Percentiles rank a stretch among this genome's conserved stretches.
phyloP scores from a whole-genome alignment of 129 eudicot species.

The Centaurea solstitialis region DNA sequence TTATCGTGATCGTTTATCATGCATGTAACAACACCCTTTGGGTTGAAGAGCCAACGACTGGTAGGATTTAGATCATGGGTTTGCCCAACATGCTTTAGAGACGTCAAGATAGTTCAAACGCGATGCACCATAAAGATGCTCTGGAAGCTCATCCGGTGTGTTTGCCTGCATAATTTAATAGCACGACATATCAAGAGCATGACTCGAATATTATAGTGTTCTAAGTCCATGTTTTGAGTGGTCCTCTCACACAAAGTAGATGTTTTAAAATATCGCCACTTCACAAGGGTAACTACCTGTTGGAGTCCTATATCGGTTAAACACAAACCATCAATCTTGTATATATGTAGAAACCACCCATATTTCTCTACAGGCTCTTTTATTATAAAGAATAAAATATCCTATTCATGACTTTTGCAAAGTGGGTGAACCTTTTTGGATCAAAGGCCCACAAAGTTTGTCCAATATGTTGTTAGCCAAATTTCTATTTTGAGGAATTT shows the following conservation, averaged over 20 bases:
- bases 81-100: slow-evolving; percentile 3
- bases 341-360: background rate
- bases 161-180: slow-evolving; percentile 36
- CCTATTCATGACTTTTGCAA: background rate
- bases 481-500: too few relatives aligned
- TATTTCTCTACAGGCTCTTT: background rate
- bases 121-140: slow-evolving; percentile 53
- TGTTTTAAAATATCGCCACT: background rate
- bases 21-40: background rate
- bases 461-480: too few relatives aligned
- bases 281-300: background rate
- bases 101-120: slow-evolving; percentile 52
- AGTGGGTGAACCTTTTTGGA: too few relatives aligned
- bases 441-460: too few relatives aligned
- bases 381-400: background rate
- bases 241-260: background rate
- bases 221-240: background rate
- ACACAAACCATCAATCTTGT: background rate
- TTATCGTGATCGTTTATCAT: background rate
- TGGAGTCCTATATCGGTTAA: background rate
- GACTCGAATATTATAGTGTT: background rate
- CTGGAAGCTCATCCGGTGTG: slow-evolving; percentile 62
- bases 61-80: background rate
- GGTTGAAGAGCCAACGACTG: background rate
- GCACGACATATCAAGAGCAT: background rate